Percentiles rank a stretch among this genome's conserved stretches.
These are phyloP conservation scores for Aureobasidium sp. DNA, from an alignment of 2,329 filamentous ascomycete genomes.

Conservation along the genomic window DNA sequence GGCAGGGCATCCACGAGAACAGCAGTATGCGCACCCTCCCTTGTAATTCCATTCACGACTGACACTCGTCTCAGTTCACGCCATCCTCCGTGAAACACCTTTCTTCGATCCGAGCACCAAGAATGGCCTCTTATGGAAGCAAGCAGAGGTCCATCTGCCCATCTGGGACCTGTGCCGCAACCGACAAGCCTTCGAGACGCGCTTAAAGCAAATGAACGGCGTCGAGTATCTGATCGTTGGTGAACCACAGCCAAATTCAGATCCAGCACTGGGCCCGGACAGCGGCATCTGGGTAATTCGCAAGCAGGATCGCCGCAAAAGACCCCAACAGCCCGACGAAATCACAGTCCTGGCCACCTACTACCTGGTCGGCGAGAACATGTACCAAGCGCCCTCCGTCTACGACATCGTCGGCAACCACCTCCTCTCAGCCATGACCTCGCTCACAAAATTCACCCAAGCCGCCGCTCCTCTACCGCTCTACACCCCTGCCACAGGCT, in stretches of 20 bases:
- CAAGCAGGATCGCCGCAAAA: conserved; percentile 45
- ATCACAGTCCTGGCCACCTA: conserved; percentile 51
- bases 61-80: conserved; percentile 36
- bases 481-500: conserved; percentile 53
- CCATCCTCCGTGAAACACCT: conserved; percentile 56
- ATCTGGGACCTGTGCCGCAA: conserved; percentile 47
- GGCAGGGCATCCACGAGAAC: conserved; percentile 18
- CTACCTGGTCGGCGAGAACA: conserved; percentile 53
- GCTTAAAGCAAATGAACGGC: conserved; percentile 49
- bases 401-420: conserved; percentile 47
- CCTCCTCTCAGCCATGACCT: conserved; percentile 50
- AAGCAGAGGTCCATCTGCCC: conserved; percentile 44
- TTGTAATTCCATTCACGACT: background rate
- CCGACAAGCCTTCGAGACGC: conserved; percentile 50
- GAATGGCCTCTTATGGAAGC: conserved; percentile 50
- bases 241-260: conserved; percentile 44
- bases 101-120: conserved; percentile 57
- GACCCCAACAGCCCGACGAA: conserved; percentile 39
- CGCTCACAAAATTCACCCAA: conserved; percentile 49
- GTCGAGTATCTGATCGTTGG: conserved; percentile 54
- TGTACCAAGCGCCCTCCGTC: conserved; percentile 57
- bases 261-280: conserved; percentile 25
- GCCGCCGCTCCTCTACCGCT: conserved; percentile 47
- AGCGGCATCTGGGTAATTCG: conserved; percentile 54
- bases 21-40: conserved; percentile 1